Percentiles rank a stretch among this genome's conserved stretches.
phyloP scores from a whole-genome alignment of 1,139 yeast genomes.

The Suhomyces yuchorum region DNA sequence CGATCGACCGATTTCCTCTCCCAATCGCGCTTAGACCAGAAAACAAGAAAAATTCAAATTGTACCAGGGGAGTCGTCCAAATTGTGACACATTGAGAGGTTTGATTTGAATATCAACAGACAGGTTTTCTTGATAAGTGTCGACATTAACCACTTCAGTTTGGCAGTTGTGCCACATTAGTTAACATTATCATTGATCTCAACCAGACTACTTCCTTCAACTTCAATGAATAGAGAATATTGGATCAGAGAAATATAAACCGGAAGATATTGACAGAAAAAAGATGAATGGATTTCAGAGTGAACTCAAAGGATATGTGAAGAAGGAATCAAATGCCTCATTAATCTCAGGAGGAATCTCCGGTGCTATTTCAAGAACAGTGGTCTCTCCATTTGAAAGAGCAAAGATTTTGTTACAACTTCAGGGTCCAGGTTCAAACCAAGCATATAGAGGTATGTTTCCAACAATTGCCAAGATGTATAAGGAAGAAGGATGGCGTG shows the following conservation, averaged over 20 bases:
- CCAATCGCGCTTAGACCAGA: neutral
- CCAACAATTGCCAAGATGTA: constrained; percentile 79
- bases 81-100: neutral
- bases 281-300: neutral
- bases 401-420: constrained; percentile 90
- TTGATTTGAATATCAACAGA: neutral
- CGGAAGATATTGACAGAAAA: neutral
- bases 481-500: constrained; percentile 86
- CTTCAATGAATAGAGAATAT: neutral
- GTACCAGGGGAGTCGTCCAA: neutral
- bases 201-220: neutral
- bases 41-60: neutral
- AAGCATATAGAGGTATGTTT: constrained; percentile 72
- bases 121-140: neutral
- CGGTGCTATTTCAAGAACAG: constrained; percentile 91
- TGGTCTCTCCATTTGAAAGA: constrained; percentile 92
- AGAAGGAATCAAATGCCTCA: constrained; percentile 59
- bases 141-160: neutral
- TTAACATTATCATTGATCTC: neutral
- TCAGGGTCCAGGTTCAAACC: constrained; percentile 70
- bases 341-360: constrained; percentile 66
- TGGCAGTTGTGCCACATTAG: neutral
- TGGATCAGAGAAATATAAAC: neutral
- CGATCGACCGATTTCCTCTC: neutral
- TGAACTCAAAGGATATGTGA: constrained; percentile 34